Conservation (phyloP, 306 rosid species). For the Pterocarpus santalinus region DNA sequence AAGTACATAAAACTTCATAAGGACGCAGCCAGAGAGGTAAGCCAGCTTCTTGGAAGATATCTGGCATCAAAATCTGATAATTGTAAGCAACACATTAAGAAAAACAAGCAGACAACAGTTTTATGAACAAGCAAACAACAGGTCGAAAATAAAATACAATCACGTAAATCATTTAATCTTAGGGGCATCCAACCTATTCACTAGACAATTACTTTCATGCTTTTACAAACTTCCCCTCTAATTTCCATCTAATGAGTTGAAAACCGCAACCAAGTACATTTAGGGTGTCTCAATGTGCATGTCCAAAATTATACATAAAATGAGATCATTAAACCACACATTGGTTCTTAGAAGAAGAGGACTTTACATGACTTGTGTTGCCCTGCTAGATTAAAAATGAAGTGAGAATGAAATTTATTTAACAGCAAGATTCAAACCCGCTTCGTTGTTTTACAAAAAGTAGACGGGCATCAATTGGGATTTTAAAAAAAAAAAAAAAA, state of each 20-base stretch:
- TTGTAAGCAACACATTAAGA: constrained; percentile 44
- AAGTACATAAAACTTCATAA: constrained; percentile 91
- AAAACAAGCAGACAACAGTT: constrained; percentile 39
- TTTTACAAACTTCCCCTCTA: constrained; percentile 16
- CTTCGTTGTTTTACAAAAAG: background rate
- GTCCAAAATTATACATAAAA: constrained; percentile 25
- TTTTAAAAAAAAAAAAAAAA: background rate
- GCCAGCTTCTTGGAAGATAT: constrained; percentile 99
- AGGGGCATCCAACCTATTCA: constrained; percentile 35
- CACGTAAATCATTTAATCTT: constrained; percentile 36
- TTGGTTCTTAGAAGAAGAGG: too few species aligned
- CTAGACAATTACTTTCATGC: background rate
- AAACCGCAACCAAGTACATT: constrained; percentile 35
- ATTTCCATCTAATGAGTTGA: constrained; percentile 21
- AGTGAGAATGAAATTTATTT: background rate
- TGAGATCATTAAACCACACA: background rate
- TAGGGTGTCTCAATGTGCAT: background rate
- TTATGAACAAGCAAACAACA: constrained; percentile 28
- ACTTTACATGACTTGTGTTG: background rate
- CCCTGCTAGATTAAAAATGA: background rate
- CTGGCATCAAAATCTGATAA: constrained; percentile 64
- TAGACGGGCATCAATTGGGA: constrained; percentile 9
- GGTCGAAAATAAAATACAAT: constrained; percentile 12
- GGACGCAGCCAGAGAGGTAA: constrained; percentile 98
- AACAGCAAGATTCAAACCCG: background rate